Evolutionary conservation across 2,329 filamentous ascomycete genomes (phyloP).

Genomic region (Alternaria sp.): DNA sequence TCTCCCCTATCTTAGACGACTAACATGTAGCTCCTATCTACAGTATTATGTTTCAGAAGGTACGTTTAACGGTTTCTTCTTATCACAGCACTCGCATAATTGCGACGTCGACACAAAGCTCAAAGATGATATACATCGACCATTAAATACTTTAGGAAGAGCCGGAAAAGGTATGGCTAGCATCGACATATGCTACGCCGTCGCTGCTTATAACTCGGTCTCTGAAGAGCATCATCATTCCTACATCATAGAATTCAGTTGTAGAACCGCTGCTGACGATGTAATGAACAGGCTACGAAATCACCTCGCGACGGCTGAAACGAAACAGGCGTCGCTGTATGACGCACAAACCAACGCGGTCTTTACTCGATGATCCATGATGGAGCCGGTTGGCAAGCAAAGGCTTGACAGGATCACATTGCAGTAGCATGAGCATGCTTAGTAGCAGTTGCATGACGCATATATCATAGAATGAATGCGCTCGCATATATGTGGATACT

Average conservation of each 20-base stretch:
- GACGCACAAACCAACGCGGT: neutral
- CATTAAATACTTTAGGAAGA: conserved; percentile 59
- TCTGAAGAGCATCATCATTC: conserved; percentile 47
- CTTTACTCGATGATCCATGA: neutral
- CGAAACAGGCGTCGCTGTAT: neutral
- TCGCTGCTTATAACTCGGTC: conserved; percentile 61
- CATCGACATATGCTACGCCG: conserved; percentile 60
- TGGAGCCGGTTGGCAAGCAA: neutral
- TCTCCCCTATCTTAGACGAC: neutral
- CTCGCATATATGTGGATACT: neutral
- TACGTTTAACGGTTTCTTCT: conserved; percentile 19
- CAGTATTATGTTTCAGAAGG: conserved; percentile 1
- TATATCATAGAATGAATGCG: neutral
- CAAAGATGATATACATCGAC: conserved; percentile 50
- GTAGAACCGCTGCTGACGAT: conserved; percentile 11
- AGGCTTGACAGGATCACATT: neutral
- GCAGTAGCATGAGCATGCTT: neutral
- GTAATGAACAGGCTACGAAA: neutral
- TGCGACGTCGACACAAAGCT: conserved; percentile 20
- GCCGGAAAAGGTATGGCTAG: conserved; percentile 62
- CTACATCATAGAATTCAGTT: neutral
- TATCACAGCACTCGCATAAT: conserved; percentile 9
- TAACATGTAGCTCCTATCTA: neutral
- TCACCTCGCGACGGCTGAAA: neutral
- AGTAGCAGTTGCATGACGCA: neutral